Evolutionary conservation across 139 green algal genomes (phyloP).

Genomic region (Haematococcus lacustris): DNA sequence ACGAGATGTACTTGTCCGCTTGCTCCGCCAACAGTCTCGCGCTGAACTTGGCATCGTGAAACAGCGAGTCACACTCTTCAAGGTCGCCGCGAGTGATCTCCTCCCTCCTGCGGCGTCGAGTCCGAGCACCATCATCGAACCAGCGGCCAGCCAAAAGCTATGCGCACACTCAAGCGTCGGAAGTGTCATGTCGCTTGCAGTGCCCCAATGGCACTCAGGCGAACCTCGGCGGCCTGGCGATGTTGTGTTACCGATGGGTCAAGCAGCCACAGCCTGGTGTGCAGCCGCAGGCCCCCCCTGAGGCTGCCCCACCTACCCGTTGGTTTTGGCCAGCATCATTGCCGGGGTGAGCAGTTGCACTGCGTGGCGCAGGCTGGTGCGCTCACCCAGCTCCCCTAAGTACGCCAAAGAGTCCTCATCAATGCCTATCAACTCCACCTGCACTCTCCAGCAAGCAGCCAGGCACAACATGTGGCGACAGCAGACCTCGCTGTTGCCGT

Average conservation of each 20-base stretch:
- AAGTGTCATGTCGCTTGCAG: no score
- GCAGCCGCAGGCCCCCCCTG: conserved; percentile 73
- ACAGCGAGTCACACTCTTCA: conserved; percentile 75
- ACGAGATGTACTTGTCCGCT: conserved; percentile 87
- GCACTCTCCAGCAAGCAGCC: background rate
- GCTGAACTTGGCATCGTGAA: conserved; percentile 91
- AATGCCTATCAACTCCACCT: conserved; percentile 85
- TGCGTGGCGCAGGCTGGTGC: conserved; percentile 68
- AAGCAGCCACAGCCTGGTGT: conserved; percentile 80
- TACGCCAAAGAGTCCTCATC: conserved; percentile 81
- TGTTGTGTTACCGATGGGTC: no score
- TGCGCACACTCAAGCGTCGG: no score
- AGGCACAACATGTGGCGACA: background rate
- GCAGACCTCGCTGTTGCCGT: background rate
- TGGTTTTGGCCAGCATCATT: conserved; percentile 66
- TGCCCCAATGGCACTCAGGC: no score
- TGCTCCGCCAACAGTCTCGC: conserved; percentile 85
- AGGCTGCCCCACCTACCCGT: conserved; percentile 75
- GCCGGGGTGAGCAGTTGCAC: conserved; percentile 91
- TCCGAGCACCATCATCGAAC: no score
- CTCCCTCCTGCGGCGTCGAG: no score
- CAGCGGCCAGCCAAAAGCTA: no score
- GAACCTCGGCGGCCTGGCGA: no score
- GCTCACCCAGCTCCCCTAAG: conserved; percentile 81
- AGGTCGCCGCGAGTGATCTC: conserved; percentile 56